These are phyloP conservation scores for Musa troglodytarum DNA, from an alignment of 176 grass and related monocot species.

Conservation along the genomic window DNA sequence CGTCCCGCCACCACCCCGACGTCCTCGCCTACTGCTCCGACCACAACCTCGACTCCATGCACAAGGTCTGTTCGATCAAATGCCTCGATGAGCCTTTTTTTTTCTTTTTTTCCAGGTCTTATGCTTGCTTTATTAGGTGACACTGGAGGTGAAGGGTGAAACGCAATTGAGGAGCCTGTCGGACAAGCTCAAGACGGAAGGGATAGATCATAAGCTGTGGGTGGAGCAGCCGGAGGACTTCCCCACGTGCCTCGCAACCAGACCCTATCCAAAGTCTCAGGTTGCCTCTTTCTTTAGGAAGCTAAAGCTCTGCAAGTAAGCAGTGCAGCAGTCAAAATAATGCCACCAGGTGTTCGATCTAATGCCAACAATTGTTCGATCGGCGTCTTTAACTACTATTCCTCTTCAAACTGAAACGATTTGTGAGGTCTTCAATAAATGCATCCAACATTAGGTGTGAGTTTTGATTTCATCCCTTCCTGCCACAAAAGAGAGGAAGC, in stretches of 20 bases:
- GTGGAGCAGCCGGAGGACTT: constrained; percentile 84
- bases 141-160: constrained; percentile 82
- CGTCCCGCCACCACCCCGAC: constrained; percentile 56
- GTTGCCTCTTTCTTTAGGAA: constrained; percentile 82
- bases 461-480: too few relatives aligned
- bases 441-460: too few relatives aligned
- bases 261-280: constrained; percentile 62
- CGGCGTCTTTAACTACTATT: too few relatives aligned
- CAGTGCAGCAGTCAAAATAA: background rate
- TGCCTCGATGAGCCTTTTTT: constrained; percentile 18
- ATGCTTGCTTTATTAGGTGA: constrained; percentile 39
- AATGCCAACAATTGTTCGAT: too few relatives aligned
- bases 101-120: background rate
- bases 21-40: constrained; percentile 52
- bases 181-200: constrained; percentile 51
- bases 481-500: too few relatives aligned
- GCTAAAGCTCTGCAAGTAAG: constrained; percentile 82
- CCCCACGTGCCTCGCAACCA: constrained; percentile 73
- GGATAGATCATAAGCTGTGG: constrained; percentile 72
- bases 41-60: constrained; percentile 65
- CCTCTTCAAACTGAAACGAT: too few relatives aligned
- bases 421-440: too few relatives aligned
- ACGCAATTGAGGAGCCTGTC: constrained; percentile 61
- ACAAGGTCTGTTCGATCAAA: constrained; percentile 80
- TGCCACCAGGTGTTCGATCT: background rate